Evolutionary conservation across 176 grass and related monocot genomes (phyloP).

Genomic region (Cymbopogon citratus): DNA sequence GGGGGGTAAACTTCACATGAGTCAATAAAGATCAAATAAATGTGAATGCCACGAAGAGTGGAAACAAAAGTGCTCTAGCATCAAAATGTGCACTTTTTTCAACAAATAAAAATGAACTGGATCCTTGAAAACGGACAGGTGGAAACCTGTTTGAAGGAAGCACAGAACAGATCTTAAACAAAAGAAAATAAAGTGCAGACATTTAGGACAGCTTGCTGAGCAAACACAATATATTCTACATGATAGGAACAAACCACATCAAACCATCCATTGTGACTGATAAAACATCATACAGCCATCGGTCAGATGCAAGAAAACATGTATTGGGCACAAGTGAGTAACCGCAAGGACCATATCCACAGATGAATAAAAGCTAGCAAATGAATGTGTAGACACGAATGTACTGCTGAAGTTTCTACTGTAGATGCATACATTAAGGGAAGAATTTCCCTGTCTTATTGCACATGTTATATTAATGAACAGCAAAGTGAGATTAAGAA

Average conservation of each 20-base stretch:
- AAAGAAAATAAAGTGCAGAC: not conserved
- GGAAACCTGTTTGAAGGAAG: not conserved
- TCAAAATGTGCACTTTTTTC: slow-evolving; percentile 21
- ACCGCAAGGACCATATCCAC: not conserved
- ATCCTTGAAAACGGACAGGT: not conserved
- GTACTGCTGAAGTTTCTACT: slow-evolving; percentile 6
- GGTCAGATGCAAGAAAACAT: slow-evolving; percentile 1
- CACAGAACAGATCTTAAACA: not conserved
- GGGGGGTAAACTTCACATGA: not conserved
- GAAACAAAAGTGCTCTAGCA: slow-evolving; percentile 12
- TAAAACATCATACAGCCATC: not conserved
- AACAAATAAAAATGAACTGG: not conserved
- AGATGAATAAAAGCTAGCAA: not conserved
- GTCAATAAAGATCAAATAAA: not conserved
- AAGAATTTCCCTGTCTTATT: not conserved
- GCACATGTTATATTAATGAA: not conserved
- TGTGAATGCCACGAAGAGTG: not conserved
- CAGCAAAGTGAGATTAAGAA: not conserved
- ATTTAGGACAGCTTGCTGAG: slow-evolving; percentile 3
- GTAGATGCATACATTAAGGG: slow-evolving; percentile 11
- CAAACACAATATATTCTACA: not conserved
- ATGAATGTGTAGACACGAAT: not conserved
- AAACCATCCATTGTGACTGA: slow-evolving; percentile 5
- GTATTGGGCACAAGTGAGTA: slow-evolving; percentile 8
- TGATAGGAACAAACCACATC: not conserved